Base-by-base conservation (phyloP, 202 grass and related monocot species). In the Carex arenaria region DNA sequence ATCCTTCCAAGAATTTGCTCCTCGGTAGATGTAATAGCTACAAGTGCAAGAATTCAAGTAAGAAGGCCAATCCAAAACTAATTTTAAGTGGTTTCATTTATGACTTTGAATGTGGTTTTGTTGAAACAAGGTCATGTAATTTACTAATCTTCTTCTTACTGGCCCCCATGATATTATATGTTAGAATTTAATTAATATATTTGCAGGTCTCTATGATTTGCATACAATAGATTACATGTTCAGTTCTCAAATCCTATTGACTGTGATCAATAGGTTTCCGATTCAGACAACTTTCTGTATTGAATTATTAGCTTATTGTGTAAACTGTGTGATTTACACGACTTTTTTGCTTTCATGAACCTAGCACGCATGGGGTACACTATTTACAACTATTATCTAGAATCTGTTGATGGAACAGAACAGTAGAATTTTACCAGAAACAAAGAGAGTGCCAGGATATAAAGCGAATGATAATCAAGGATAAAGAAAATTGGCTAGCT, bases 1-100 rank as follows among this genome's bases (percentile, higher is more conserved):
- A 36, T 38, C 64, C 64, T 67, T 67, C 64, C 64, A 67, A 67
- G 64, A 67, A 67, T 67, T 67, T 67, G 64, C 64, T 67, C 64
- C 15, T 67, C 31, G 13, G 64, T 67, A 31, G 64, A 67, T 67
- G 64, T 67, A 67, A 67, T 67, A 67, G 31, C 64, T 67, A 17
- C 31, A 32, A 38, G 31, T 38, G 64, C 64, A 67, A 60, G 6
- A 60, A n/a, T 60, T 60, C 57, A 60, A 60, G 14, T 67, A 32
- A 67, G 31, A 36, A 67, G 64, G 4, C 30, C 30, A 66, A 34
- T 66, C 1, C 31, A 67, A 38, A 67, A 67, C 5, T 36, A 38
- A 38, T 36, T 32, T 18, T 67, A 36, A 67, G 64, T 15, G 4
- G 14, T 67, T 67, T 67, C 30, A 67, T 67, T 67, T 67, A 36